These are phyloP conservation scores for Scortechinia acanthostroma DNA, from an alignment of 2,329 filamentous ascomycete species.

Conservation along the genomic window DNA sequence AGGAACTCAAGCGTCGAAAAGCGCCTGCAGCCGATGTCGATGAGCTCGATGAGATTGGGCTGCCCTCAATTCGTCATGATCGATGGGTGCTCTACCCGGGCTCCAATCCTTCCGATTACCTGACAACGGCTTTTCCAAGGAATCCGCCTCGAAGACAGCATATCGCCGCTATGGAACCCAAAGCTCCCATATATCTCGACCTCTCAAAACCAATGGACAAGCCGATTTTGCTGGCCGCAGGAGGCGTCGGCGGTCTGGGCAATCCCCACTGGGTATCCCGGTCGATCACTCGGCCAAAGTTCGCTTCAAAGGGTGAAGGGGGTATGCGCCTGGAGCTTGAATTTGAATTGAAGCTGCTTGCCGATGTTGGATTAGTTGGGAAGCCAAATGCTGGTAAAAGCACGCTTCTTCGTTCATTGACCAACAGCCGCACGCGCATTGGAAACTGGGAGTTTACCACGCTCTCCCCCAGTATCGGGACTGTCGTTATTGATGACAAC, in stretches of 20 bases:
- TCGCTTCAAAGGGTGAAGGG: constrained; percentile 55
- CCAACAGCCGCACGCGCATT: constrained; percentile 54
- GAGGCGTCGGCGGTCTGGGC: constrained; percentile 55
- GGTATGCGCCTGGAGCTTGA: constrained; percentile 54
- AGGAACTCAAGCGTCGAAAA: constrained; percentile 16
- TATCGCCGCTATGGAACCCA: background rate
- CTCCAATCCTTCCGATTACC: background rate
- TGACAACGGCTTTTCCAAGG: background rate
- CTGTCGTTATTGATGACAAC: constrained; percentile 52
- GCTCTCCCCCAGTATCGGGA: constrained; percentile 59
- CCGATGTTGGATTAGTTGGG: constrained; percentile 62
- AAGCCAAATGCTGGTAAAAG: constrained; percentile 66
- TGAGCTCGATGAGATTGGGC: background rate
- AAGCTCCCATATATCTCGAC: background rate
- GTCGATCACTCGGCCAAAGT: constrained; percentile 45
- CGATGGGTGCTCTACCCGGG: background rate
- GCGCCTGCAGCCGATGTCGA: constrained; percentile 14
- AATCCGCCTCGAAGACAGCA: background rate
- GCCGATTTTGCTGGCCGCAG: constrained; percentile 56
- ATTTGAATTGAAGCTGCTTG: constrained; percentile 61
- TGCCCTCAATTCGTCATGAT: background rate
- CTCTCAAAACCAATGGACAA: constrained; percentile 44
- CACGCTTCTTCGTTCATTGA: constrained; percentile 56
- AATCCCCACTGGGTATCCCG: constrained; percentile 60
- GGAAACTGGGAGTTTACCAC: constrained; percentile 71